A percentile compares a stretch with the other conserved stretches of the same genome.
phyloP scores from a whole-genome alignment of 306 rosid genomes.

The Glycyrrhiza uralensis region DNA sequence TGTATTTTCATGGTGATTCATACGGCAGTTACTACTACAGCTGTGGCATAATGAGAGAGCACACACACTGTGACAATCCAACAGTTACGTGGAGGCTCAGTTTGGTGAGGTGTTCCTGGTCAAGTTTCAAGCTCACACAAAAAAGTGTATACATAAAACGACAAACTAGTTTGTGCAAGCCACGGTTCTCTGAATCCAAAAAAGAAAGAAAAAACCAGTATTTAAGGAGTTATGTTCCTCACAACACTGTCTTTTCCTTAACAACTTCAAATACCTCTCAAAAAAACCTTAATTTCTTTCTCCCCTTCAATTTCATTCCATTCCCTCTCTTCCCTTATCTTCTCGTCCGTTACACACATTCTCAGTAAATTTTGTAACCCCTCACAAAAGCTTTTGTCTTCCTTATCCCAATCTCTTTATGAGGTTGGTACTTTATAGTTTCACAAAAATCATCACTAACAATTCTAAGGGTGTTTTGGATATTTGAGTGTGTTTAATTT shows the following conservation, averaged over 20 bases:
- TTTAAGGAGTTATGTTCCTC: constrained; percentile 36
- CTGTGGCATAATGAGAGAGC: not conserved
- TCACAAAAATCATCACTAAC: not conserved
- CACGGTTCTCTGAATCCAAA: constrained; percentile 54
- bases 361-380: not conserved
- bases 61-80: constrained; percentile 13
- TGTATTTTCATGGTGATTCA: not conserved
- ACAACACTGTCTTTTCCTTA: constrained; percentile 35
- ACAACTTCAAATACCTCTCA: constrained; percentile 25
- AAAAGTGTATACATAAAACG: constrained; percentile 37
- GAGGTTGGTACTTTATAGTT: not conserved
- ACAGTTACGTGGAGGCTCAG: constrained; percentile 40
- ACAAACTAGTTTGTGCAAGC: constrained; percentile 35
- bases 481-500: not conserved
- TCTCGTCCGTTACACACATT: constrained; percentile 16
- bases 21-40: not conserved
- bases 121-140: constrained; percentile 28
- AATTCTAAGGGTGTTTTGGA: not conserved
- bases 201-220: constrained; percentile 38
- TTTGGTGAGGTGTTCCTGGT: constrained; percentile 52
- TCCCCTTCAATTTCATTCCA: not conserved
- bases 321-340: not conserved
- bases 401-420: not conserved
- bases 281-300: not conserved
- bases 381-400: not conserved